Percentiles rank a stretch among this genome's conserved stretches.
Evolutionary conservation across 139 green algal genomes (phyloP).

Genomic region (Pleodorina starrii): DNA sequence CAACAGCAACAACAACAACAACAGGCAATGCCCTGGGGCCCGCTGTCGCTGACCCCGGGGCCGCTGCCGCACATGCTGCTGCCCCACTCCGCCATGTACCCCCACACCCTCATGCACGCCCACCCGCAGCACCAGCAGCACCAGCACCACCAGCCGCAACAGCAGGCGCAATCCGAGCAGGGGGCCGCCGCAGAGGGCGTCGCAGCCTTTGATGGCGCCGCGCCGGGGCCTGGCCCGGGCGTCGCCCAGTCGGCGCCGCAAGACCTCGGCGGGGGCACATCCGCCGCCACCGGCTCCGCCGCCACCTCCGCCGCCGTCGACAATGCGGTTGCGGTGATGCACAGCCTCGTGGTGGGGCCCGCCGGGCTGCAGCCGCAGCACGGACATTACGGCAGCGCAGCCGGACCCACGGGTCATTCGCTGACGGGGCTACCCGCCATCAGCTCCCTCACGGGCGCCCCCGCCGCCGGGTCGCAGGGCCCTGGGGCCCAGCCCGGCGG

Average conservation of each 20-base stretch:
- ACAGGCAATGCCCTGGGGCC: neutral
- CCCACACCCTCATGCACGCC: neutral
- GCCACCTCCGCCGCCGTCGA: neutral
- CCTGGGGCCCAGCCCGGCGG: neutral
- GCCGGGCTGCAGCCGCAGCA: neutral
- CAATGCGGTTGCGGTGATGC: slow-evolving; percentile 1
- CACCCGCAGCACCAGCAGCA: slow-evolving; percentile 25
- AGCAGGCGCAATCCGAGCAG: neutral
- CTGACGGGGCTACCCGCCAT: neutral
- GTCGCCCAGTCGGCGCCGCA: no score
- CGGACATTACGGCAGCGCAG: neutral
- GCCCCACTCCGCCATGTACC: neutral
- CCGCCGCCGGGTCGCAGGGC: no score
- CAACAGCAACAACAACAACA: neutral
- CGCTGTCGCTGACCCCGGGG: neutral
- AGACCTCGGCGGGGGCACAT: neutral
- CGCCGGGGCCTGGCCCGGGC: neutral
- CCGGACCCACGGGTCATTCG: neutral
- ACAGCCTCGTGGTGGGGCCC: neutral
- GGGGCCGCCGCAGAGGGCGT: neutral
- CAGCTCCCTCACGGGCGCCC: neutral
- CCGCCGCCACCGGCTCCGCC: neutral
- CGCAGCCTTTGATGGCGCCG: neutral
- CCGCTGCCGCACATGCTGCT: neutral
- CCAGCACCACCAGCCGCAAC: neutral